Percentiles rank a stretch among this genome's conserved stretches.
phyloP scores from a whole-genome alignment of 108 stramenopile species.

The Pseudonitzschia multiseries region DNA sequence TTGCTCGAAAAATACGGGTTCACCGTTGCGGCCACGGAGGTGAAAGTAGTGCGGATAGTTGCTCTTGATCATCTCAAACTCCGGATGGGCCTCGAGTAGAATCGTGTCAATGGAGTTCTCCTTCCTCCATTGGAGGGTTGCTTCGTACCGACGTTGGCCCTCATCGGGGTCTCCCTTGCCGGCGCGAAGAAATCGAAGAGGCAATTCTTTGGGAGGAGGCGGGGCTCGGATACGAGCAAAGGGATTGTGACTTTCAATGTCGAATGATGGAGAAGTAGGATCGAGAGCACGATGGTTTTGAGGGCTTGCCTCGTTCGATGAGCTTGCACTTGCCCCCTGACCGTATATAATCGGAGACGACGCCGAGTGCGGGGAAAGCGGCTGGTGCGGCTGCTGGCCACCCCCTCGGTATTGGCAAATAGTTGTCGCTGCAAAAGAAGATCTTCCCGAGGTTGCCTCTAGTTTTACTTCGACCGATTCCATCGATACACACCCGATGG shows the following conservation, averaged over 20 bases:
- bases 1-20: constrained; percentile 68
- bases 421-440: too few relatives aligned
- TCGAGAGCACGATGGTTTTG: not conserved
- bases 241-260: not conserved
- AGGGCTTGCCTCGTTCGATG: not conserved
- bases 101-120: constrained; percentile 65
- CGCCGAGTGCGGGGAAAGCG: not conserved
- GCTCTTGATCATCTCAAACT: constrained; percentile 59
- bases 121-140: constrained; percentile 65
- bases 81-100: constrained; percentile 49
- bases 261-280: not conserved
- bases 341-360: too few relatives aligned
- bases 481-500: not conserved
- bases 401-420: not conserved
- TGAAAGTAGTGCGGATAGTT: constrained; percentile 77
- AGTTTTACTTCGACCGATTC: not conserved
- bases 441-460: not conserved
- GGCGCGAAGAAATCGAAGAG: constrained; percentile 67
- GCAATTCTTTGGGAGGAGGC: constrained; percentile 42
- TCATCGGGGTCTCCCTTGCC: constrained; percentile 62
- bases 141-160: constrained; percentile 56
- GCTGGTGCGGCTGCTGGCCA: not conserved
- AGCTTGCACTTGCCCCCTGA: too few relatives aligned
- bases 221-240: constrained; percentile 26
- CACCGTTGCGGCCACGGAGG: constrained; percentile 47